phyloP scores from a whole-genome alignment of 2,329 filamentous ascomycete species.

The Epichloe sp. region DNA sequence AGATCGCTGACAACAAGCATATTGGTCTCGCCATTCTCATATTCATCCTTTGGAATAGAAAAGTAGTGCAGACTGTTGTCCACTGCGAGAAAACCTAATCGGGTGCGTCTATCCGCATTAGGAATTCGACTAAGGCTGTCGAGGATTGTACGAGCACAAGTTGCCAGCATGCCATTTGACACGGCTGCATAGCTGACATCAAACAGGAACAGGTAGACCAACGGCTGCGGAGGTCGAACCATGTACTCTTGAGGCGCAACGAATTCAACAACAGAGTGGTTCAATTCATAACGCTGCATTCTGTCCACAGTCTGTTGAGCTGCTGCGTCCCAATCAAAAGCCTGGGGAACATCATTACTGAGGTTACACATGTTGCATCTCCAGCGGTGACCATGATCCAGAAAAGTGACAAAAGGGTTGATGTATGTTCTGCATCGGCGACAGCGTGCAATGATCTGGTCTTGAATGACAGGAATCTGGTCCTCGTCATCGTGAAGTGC shows the following conservation, averaged over 20 bases:
- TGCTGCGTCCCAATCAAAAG: constrained; percentile 94
- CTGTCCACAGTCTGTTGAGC: constrained; percentile 83
- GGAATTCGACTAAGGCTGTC: constrained; percentile 95
- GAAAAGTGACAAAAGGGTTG: constrained; percentile 91
- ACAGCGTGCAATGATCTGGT: constrained; percentile 95
- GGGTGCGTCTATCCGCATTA: constrained; percentile 87
- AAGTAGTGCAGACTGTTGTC: constrained; percentile 96
- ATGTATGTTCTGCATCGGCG: constrained; percentile 93
- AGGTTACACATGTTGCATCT: constrained; percentile 99
- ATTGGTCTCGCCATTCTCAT: constrained; percentile 70
- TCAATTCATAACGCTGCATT: constrained; percentile 85
- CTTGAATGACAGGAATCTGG: constrained; percentile 78
- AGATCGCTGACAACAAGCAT: constrained; percentile 94
- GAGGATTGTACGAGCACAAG: constrained; percentile 81
- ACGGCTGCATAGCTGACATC: constrained; percentile 88
- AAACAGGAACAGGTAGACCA: constrained; percentile 91
- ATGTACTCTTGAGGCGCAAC: constrained; percentile 98
- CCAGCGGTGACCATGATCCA: constrained; percentile 96
- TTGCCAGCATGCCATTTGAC: constrained; percentile 81
- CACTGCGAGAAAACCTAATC: constrained; percentile 88
- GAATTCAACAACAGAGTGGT: constrained; percentile 94
- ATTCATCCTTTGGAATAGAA: constrained; percentile 76
- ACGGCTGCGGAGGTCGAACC: constrained; percentile 89
- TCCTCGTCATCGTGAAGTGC: constrained; percentile 90
- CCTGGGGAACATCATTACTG: constrained; percentile 97